Percentiles rank a stretch among this genome's conserved stretches.
phyloP scores from a whole-genome alignment of 768 basidiomycete genomes.

The Omphalotus guepiniiformis region DNA sequence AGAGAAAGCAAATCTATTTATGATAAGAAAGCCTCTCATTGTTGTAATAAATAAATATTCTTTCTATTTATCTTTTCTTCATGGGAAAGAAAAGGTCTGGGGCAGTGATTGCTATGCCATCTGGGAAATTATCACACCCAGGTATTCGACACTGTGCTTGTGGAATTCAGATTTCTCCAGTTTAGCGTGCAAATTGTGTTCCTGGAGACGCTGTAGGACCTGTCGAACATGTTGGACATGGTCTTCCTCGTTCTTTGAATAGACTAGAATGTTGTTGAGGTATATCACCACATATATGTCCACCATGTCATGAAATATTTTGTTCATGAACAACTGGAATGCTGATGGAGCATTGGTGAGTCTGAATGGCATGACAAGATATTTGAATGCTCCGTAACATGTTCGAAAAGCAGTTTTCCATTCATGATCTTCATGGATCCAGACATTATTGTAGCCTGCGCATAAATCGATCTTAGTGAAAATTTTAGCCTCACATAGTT shows the following conservation, averaged over 20 bases:
- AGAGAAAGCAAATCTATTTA: no score
- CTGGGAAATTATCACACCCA: constrained; percentile 12
- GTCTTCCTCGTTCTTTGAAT: constrained; percentile 6
- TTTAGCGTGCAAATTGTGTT: constrained; percentile 19
- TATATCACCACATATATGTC: constrained; percentile 25
- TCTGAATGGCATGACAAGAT: constrained; percentile 39
- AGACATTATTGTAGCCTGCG: constrained; percentile 36
- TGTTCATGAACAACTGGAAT: constrained; percentile 29
- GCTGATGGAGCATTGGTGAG: constrained; percentile 28
- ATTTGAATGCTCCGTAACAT: constrained; percentile 34
- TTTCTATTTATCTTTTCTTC: neutral
- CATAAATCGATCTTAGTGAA: constrained; percentile 37
- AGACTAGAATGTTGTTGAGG: constrained; percentile 27
- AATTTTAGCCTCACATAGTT: constrained; percentile 17
- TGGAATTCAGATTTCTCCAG: constrained; percentile 24
- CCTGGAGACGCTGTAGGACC: constrained; percentile 15
- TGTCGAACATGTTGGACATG: constrained; percentile 11
- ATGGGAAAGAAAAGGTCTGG: no score
- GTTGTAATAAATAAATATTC: no score
- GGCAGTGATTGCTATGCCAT: neutral
- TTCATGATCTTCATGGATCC: constrained; percentile 37
- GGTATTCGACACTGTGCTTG: constrained; percentile 6
- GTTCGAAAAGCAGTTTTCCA: constrained; percentile 41
- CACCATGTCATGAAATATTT: constrained; percentile 28
- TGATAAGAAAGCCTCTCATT: no score